phyloP scores from a whole-genome alignment of 2,329 filamentous ascomycete genomes.

The Berkeleyomyces rouxiae region DNA sequence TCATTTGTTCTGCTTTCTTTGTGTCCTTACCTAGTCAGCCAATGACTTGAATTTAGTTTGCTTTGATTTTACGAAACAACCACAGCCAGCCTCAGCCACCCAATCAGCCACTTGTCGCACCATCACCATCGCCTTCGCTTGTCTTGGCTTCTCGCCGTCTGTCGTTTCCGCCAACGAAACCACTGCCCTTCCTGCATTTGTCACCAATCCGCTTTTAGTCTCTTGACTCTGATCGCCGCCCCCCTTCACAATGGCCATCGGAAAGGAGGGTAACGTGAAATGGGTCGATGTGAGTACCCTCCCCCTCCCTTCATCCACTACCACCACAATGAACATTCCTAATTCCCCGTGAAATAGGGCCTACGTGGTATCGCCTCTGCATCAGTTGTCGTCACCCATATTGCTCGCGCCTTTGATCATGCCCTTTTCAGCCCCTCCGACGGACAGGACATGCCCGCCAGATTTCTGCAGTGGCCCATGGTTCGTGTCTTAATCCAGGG shows the following conservation, averaged over 20 bases:
- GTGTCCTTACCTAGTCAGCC: neutral
- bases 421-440: constrained; percentile 32
- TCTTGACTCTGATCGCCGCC: neutral
- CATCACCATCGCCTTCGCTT: neutral
- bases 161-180: neutral
- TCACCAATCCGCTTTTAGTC: neutral
- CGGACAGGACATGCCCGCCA: constrained; percentile 27
- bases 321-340: neutral
- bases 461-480: constrained; percentile 40
- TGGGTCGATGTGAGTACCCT: constrained; percentile 39
- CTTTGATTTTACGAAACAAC: too few species aligned
- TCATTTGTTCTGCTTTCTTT: neutral
- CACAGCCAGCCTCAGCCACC: too few species aligned
- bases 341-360: constrained; percentile 24
- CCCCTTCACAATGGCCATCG: constrained; percentile 23
- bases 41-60: neutral
- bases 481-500: constrained; percentile 43
- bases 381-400: constrained; percentile 37
- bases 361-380: constrained; percentile 38
- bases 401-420: constrained; percentile 33
- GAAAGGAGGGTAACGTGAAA: constrained; percentile 35
- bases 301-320: neutral
- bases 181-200: neutral
- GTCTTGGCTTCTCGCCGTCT: neutral
- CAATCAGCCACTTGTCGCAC: neutral